Percentiles rank a stretch among this genome's conserved stretches.
Evolutionary conservation across 805 yeast genomes (phyloP).

Genomic region (Tetrapisispora fleetii): DNA sequence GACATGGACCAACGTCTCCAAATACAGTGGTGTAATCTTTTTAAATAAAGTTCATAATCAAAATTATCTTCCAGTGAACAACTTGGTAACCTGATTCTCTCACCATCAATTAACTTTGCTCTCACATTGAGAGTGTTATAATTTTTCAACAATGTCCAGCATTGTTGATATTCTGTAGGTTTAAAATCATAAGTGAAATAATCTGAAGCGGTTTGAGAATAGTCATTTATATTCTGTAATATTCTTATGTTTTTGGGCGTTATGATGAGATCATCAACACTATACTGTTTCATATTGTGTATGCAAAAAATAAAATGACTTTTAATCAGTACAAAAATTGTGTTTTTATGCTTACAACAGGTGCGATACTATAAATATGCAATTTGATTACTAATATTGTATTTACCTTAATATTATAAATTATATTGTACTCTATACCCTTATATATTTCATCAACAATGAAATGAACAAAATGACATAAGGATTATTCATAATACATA

Average conservation of each 20-base stretch:
- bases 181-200: slow-evolving; percentile 11
- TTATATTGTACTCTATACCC: no score
- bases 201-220: slow-evolving; percentile 21
- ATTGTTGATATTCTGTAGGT: not conserved
- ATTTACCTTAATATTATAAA: no score
- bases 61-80: slow-evolving; percentile 28
- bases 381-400: no score
- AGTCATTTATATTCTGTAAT: slow-evolving; percentile 26
- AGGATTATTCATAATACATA: no score
- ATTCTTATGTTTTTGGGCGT: slow-evolving; percentile 22
- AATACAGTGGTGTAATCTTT: slow-evolving; percentile 66
- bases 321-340: not conserved
- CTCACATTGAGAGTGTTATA: not conserved
- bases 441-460: no score
- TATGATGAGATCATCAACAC: slow-evolving; percentile 26
- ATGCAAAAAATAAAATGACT: not conserved
- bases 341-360: no score
- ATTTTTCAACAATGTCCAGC: not conserved
- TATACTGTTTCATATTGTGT: slow-evolving; percentile 1
- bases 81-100: slow-evolving; percentile 15
- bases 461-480: no score
- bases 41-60: slow-evolving; percentile 25
- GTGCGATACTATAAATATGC: no score
- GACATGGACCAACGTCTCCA: slow-evolving; percentile 97
- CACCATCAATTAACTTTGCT: not conserved